Conservation (phyloP, 73 alveolate genomes). For the Paramecium caudatum region DNA sequence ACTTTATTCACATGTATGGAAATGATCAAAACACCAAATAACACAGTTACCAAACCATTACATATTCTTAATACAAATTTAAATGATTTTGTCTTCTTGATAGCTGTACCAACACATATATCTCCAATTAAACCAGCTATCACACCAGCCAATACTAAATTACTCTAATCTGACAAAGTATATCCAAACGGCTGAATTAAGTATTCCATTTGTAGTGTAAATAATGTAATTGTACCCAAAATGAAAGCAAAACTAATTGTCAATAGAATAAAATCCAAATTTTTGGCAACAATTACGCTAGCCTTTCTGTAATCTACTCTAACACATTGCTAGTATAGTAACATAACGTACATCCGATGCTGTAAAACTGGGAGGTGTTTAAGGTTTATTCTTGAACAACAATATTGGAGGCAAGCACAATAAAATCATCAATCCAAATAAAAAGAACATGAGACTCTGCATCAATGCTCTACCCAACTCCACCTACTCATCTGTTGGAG, state of each 20-base stretch:
- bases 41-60: slow-evolving; percentile 21
- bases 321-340: background rate
- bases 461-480: slow-evolving; percentile 32
- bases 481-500: background rate
- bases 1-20: slow-evolving; percentile 33
- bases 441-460: slow-evolving; percentile 9
- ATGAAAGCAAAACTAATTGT: slow-evolving; percentile 56
- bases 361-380: slow-evolving; percentile 61
- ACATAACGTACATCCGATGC: slow-evolving; percentile 31
- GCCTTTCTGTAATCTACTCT: slow-evolving; percentile 53
- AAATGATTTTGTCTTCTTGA: slow-evolving; percentile 17
- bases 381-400: background rate
- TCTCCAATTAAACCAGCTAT: slow-evolving; percentile 65
- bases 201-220: slow-evolving; percentile 61
- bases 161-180: slow-evolving; percentile 36
- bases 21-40: slow-evolving; percentile 9
- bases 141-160: slow-evolving; percentile 24
- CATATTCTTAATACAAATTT: slow-evolving; percentile 56
- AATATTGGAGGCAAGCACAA: slow-evolving; percentile 56
- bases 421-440: slow-evolving; percentile 27
- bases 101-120: slow-evolving; percentile 66
- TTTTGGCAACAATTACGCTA: slow-evolving; percentile 6
- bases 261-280: slow-evolving; percentile 20
- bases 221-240: slow-evolving; percentile 65
- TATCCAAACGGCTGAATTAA: slow-evolving; percentile 14